A percentile compares a stretch with the other conserved stretches of the same genome.
phyloP scores from a whole-genome alignment of 148 eudicot genomes.

The Rhododendron kiyosumense region DNA sequence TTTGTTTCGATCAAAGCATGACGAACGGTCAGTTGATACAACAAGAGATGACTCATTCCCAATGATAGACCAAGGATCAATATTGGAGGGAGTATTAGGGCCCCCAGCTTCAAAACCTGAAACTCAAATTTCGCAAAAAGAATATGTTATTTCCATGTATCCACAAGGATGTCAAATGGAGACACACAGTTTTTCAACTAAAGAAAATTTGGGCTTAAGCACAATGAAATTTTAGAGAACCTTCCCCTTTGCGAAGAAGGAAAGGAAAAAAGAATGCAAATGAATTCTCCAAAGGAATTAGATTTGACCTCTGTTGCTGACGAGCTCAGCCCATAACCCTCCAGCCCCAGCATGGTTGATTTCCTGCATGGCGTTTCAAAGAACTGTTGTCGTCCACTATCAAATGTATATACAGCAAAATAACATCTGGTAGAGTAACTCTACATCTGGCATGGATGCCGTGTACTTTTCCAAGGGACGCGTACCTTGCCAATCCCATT shows the following conservation, averaged over 20 bases:
- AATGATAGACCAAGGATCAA: conserved; percentile 78
- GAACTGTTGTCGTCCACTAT: background rate
- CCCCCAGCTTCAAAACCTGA: conserved; percentile 95
- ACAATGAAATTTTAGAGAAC: background rate
- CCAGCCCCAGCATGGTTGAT: conserved; percentile 96
- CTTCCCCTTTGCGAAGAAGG: background rate
- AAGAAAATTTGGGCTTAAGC: background rate
- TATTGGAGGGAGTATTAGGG: conserved; percentile 56
- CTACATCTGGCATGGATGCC: background rate
- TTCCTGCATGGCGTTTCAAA: conserved; percentile 48
- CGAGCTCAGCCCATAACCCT: conserved; percentile 96
- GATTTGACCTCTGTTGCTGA: conserved; percentile 69
- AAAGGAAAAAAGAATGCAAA: background rate
- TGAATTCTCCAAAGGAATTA: background rate
- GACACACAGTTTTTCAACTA: background rate
- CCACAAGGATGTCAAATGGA: background rate
- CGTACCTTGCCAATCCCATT: background rate
- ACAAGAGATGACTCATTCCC: conserved; percentile 57
- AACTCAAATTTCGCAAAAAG: conserved; percentile 10
- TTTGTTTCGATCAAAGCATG: conserved; percentile 86
- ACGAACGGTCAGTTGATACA: conserved; percentile 76
- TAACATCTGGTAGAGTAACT: background rate
- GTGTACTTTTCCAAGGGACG: background rate
- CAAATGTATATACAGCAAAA: background rate
- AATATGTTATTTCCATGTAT: background rate